A percentile compares a stretch with the other conserved stretches of the same genome.
phyloP scores from a whole-genome alignment of 331 rosid species.

The Phaseolus coccineus region DNA sequence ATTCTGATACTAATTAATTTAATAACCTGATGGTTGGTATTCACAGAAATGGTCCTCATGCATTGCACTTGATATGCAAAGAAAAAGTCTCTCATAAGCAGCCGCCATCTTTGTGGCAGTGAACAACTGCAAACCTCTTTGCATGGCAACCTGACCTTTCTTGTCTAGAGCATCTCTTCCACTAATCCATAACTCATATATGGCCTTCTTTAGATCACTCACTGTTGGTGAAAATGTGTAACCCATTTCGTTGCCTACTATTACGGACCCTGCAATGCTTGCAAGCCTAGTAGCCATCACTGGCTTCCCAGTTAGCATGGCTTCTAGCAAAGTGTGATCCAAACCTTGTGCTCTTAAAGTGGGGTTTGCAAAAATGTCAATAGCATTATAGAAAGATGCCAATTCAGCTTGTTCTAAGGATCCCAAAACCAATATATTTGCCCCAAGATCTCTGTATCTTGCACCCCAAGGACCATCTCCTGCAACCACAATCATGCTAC shows the following conservation, averaged over 20 bases:
- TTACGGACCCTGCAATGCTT: constrained; percentile 69
- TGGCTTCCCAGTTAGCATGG: constrained; percentile 69
- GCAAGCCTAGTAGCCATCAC: constrained; percentile 75
- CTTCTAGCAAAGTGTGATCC: constrained; percentile 73
- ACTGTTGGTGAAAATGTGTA: constrained; percentile 73
- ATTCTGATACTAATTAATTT: constrained; percentile 9
- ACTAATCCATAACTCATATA: constrained; percentile 49
- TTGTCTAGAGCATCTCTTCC: constrained; percentile 54
- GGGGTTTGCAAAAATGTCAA: constrained; percentile 67
- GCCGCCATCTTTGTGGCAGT: constrained; percentile 76
- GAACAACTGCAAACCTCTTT: constrained; percentile 72
- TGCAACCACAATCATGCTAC: constrained; percentile 61
- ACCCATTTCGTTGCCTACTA: constrained; percentile 65
- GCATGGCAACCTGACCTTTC: constrained; percentile 64
- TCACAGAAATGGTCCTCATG: constrained; percentile 48
- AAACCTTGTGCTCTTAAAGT: constrained; percentile 69
- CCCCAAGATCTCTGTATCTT: constrained; percentile 69
- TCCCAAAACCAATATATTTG: constrained; percentile 61
- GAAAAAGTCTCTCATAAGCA: constrained; percentile 79
- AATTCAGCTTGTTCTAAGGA: constrained; percentile 68
- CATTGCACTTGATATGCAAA: constrained; percentile 61
- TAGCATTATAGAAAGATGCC: constrained; percentile 64
- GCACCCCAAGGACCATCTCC: constrained; percentile 86
- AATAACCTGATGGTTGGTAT: constrained; percentile 39
- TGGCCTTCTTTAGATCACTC: constrained; percentile 54